Evolutionary conservation across 2,329 filamentous ascomycete species (phyloP).

Genomic region (Huntiella savannae): DNA sequence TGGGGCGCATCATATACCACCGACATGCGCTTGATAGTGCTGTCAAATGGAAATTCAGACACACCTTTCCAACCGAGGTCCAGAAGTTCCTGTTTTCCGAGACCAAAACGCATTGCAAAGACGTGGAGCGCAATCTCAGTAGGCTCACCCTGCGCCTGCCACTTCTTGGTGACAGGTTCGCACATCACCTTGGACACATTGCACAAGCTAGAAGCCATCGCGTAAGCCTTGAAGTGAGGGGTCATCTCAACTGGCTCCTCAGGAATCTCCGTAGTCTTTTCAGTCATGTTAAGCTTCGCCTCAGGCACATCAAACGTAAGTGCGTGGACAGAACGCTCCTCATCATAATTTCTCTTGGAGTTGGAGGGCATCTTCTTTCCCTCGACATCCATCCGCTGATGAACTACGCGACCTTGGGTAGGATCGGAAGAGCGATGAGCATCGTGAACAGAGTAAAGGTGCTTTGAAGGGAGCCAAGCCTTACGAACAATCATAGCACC

Average conservation of each 20-base stretch:
- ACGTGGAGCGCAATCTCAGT: constrained; percentile 64
- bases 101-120: constrained; percentile 49
- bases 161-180: constrained; percentile 34
- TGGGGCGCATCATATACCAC: constrained; percentile 45
- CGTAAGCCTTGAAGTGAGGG: constrained; percentile 30
- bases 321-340: constrained; percentile 38
- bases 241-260: constrained; percentile 26
- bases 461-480: constrained; percentile 41
- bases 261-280: constrained; percentile 18
- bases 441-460: constrained; percentile 40
- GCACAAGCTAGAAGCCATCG: constrained; percentile 41
- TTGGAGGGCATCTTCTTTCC: constrained; percentile 10
- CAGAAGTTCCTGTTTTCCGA: constrained; percentile 34
- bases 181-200: constrained; percentile 42
- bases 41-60: constrained; percentile 63
- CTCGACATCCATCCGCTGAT: constrained; percentile 18
- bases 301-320: constrained; percentile 45
- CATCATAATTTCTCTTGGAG: constrained; percentile 32
- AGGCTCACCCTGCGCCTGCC: constrained; percentile 50
- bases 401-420: constrained; percentile 34
- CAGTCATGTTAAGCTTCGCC: constrained; percentile 26
- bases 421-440: constrained; percentile 43
- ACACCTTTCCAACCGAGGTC: constrained; percentile 39
- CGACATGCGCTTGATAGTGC: constrained; percentile 61
- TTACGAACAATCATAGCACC: constrained; percentile 52